Evolutionary conservation across 139 green algal genomes (phyloP).

Genomic region (Tetraselmis chui): DNA sequence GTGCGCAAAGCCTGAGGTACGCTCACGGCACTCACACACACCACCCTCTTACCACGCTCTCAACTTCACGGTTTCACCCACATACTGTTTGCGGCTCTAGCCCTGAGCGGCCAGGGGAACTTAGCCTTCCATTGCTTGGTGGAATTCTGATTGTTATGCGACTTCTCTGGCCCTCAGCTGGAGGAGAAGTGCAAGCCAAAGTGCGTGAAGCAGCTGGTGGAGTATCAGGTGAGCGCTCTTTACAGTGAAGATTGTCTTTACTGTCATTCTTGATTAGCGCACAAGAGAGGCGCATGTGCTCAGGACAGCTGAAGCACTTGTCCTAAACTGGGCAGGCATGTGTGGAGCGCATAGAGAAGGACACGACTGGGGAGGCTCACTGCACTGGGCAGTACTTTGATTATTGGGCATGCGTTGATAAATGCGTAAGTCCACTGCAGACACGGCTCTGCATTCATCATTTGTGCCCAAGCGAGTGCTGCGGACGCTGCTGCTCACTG

Average conservation of each 20-base stretch:
- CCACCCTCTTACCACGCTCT: too few species aligned
- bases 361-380: conserved; percentile 56
- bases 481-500: too few species aligned
- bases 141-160: too few species aligned
- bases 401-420: conserved; percentile 63
- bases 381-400: conserved; percentile 75
- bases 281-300: neutral
- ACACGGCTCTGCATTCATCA: too few species aligned
- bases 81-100: too few species aligned
- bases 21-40: neutral
- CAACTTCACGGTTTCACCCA: neutral
- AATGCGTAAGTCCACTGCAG: too few species aligned
- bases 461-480: too few species aligned
- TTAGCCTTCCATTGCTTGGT: too few species aligned
- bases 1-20: neutral
- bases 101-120: too few species aligned
- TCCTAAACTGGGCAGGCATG: conserved; percentile 48
- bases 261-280: neutral
- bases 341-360: conserved; percentile 53
- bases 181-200: conserved; percentile 37
- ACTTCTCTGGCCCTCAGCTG: conserved; percentile 2
- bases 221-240: conserved; percentile 24
- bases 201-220: conserved; percentile 29
- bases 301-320: too few species aligned
- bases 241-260: neutral